Evolutionary conservation across 139 green algal genomes (phyloP).

Genomic region (Choricystis sp.): DNA sequence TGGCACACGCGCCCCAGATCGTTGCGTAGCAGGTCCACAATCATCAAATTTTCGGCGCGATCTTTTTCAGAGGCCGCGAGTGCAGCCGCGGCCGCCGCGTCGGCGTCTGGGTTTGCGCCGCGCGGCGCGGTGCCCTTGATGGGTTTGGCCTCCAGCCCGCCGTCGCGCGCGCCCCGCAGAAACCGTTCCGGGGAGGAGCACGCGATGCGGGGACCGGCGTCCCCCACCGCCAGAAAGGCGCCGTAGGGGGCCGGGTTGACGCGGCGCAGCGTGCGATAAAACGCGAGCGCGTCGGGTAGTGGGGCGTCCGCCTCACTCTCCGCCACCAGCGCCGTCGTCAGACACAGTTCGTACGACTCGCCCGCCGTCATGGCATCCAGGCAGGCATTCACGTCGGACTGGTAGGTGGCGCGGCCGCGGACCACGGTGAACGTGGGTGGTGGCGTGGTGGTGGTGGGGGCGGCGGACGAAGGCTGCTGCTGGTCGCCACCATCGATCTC

Average conservation of each 20-base stretch:
- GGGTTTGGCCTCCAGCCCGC: slow-evolving; percentile 80
- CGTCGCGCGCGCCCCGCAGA: slow-evolving; percentile 41
- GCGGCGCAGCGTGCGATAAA: slow-evolving; percentile 65
- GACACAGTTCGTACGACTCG: slow-evolving; percentile 93
- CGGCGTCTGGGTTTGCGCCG: slow-evolving; percentile 22
- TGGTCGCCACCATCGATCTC: slow-evolving; percentile 8
- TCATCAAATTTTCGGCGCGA: slow-evolving; percentile 99
- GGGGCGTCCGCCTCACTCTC: not conserved
- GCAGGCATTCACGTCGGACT: slow-evolving; percentile 53
- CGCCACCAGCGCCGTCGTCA: slow-evolving; percentile 58
- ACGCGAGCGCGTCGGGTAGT: slow-evolving; percentile 12
- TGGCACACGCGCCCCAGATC: slow-evolving; percentile 62
- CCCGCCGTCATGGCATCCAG: slow-evolving; percentile 49
- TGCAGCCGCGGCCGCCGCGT: slow-evolving; percentile 28
- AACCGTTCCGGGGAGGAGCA: slow-evolving; percentile 97
- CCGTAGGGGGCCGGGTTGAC: slow-evolving; percentile 91
- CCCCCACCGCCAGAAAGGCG: slow-evolving; percentile 42
- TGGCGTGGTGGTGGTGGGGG: not conserved
- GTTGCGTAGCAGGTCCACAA: slow-evolving; percentile 96
- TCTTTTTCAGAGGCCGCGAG: slow-evolving; percentile 71
- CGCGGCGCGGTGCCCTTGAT: slow-evolving; percentile 85
- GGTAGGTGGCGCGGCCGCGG: slow-evolving; percentile 31
- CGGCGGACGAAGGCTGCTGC: not conserved
- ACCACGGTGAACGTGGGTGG: slow-evolving; percentile 28
- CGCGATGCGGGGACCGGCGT: slow-evolving; percentile 27